These are phyloP conservation scores for Fusarium sp. DNA, from an alignment of 2,329 filamentous ascomycete species.

Conservation along the genomic window DNA sequence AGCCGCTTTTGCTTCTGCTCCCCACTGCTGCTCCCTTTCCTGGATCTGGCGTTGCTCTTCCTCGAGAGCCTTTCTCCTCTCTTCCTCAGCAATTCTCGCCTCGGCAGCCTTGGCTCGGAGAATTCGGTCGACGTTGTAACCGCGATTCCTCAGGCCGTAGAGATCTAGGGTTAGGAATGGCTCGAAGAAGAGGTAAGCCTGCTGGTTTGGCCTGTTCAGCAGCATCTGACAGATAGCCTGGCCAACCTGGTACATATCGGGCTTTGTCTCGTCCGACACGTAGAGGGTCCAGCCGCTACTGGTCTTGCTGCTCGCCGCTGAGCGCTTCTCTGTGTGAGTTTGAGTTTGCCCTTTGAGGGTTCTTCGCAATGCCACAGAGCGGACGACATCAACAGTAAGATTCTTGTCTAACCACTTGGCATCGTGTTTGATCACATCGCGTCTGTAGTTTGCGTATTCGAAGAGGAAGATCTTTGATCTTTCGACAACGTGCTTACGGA, in stretches of 20 bases:
- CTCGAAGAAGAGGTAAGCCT: constrained; percentile 90
- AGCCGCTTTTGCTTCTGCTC: constrained; percentile 49
- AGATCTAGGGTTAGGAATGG: constrained; percentile 88
- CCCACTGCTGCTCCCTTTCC: constrained; percentile 59
- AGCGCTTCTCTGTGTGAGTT: constrained; percentile 77
- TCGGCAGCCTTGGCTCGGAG: constrained; percentile 87
- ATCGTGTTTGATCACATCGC: constrained; percentile 85
- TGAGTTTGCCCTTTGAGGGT: constrained; percentile 76
- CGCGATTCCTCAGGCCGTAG: constrained; percentile 81
- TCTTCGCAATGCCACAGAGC: constrained; percentile 78
- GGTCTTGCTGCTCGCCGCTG: constrained; percentile 70
- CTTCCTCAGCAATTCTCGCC: constrained; percentile 84
- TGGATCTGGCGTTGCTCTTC: constrained; percentile 75
- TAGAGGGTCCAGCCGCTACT: constrained; percentile 73
- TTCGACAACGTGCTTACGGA: constrained; percentile 86
- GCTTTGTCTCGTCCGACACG: constrained; percentile 72
- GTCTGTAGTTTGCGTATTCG: constrained; percentile 73
- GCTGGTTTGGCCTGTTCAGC: constrained; percentile 82
- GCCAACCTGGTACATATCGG: constrained; percentile 91
- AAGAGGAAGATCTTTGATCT: constrained; percentile 90
- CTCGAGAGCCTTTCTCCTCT: constrained; percentile 77
- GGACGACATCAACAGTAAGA: constrained; percentile 79
- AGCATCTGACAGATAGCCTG: constrained; percentile 85
- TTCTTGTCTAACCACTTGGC: constrained; percentile 91
- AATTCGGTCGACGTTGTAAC: constrained; percentile 97